phyloP scores from a whole-genome alignment of 73 alveolate genomes.

The Tetrahymena borealis region DNA sequence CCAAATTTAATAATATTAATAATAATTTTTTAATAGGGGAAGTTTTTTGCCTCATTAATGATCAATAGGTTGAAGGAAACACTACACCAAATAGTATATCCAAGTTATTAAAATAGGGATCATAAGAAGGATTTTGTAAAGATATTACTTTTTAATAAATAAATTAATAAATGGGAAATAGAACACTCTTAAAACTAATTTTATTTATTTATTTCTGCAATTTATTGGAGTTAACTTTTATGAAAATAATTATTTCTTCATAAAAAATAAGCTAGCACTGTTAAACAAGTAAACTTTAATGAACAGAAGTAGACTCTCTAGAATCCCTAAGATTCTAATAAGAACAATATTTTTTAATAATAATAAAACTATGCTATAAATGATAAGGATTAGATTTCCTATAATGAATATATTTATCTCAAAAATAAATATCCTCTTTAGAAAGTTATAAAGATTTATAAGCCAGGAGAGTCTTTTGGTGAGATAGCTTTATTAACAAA shows the following conservation, averaged over 20 bases:
- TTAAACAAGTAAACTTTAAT: too few relatives aligned
- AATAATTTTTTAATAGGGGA: not conserved
- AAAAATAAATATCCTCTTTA: not conserved
- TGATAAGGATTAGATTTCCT: not conserved
- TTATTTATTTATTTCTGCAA: too few relatives aligned
- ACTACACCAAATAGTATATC: not conserved
- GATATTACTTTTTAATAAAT: not conserved
- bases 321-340: too few relatives aligned
- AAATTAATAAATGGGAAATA: too few relatives aligned
- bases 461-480: not conserved
- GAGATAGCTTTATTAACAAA: not conserved
- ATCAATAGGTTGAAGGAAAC: not conserved
- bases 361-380: not conserved
- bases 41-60: not conserved
- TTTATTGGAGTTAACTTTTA: too few relatives aligned
- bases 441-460: not conserved
- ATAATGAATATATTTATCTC: not conserved
- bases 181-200: too few relatives aligned
- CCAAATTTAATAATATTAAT: too few relatives aligned
- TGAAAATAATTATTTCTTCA: too few relatives aligned
- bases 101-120: not conserved
- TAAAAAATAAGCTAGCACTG: too few relatives aligned
- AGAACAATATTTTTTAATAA: too few relatives aligned
- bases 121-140: not conserved
- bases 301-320: too few relatives aligned